Evolutionary conservation across 2,329 filamentous ascomycete species (phyloP), one percentile per base, ranked within the genome.

Genomic region (Aspergillus pseudoglaucus): DNA sequence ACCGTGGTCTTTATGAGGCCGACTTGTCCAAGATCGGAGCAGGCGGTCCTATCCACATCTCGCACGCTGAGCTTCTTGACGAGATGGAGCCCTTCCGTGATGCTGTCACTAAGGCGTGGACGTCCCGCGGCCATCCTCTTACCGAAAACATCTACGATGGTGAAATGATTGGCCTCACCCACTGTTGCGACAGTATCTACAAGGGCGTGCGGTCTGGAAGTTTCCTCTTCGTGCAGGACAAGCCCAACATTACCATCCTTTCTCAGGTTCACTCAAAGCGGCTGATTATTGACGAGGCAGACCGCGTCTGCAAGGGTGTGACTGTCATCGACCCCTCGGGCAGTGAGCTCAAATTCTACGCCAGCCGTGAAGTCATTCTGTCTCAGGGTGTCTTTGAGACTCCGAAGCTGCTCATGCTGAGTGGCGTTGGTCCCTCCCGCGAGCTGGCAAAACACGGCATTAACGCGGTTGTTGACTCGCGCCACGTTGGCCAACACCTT

Each of bases 141-240:
- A 75, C 71, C 0, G 74, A 80, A 6, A 71, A 81, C 45, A 73
- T 82, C 33, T 78, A 69, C 67, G 39, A 20, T 7, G 39, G 39
- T 14, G 4, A 20, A 23, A 20, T 23, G 17, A 41, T 20, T 6
- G 39, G 39, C 1, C 22, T 41, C 10, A 41, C 39, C 42, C 69
- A 77, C 30, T 74, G 73, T 53, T 65, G 75, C 48, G 73, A 78
- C 60, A 73, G 70, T 41, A 80, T 81, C 56, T 78, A 82, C 64
- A 68, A 75, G 9, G 78, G 78, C 9, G 64, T 67, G 47, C 72
- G 78, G 14, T 76, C 73, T 2, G 71, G 68, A 4, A 75, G 71
- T 53, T 76, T 68, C 52, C 58, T 75, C 1, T 79, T 71, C 52
- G 59, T 82, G 18, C 64, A 71, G 46, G 68, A 68, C 45, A 78